Base-by-base conservation (phyloP, 169 alveolate genomes). In the Neospora caninum region DNA sequence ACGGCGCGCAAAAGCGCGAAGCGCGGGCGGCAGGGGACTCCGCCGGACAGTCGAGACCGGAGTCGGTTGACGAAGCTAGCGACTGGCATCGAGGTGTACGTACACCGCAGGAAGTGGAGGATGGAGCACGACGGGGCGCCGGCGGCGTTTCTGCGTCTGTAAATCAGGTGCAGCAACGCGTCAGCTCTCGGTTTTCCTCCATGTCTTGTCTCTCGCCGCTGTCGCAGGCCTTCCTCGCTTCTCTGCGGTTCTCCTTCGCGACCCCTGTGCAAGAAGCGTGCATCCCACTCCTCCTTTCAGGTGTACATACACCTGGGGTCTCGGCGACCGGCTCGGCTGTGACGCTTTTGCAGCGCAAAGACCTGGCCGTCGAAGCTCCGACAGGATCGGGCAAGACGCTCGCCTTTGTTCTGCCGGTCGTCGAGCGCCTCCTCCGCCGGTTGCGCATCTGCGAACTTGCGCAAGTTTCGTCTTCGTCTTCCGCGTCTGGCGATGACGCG, bases 301-400 rank as follows among this genome's bases (percentile, higher is more conserved):
- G 38, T 39, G 80, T 22, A 22, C 80, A 43, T 27, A 41, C 91
- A 84, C 73, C 91, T 45, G 45, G 42, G 36, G 2, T 2, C 38
- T 16, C 18, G 80, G 43, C 20, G 34, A 6, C 31, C 70, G 27
- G 73, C 29, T 4, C 70, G n/a, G 43, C 78, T 36, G 4, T 41
- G n/a, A 41, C 4, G 53, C 58, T 39, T 22, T 94, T 98, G 29
- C 96, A 96, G n/a, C 99, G 98, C 39, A 96, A 98, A 88, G 99
- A 98, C 95, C 69, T 91, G 4, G 78, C 93, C n/a, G 92, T 88
- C 4, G 93, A 91, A 86, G 94, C 95, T 2, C 83, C 97, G 80
- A 98, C 99, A 6, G 99, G 99, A n/a, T 96, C 98, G 95, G 99
- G 99, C 25, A 98, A 98, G 95, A 98, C 99, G 0, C 96, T 98